phyloP scores from a whole-genome alignment of 768 basidiomycete genomes.

The Panaeolus cyanescens region DNA sequence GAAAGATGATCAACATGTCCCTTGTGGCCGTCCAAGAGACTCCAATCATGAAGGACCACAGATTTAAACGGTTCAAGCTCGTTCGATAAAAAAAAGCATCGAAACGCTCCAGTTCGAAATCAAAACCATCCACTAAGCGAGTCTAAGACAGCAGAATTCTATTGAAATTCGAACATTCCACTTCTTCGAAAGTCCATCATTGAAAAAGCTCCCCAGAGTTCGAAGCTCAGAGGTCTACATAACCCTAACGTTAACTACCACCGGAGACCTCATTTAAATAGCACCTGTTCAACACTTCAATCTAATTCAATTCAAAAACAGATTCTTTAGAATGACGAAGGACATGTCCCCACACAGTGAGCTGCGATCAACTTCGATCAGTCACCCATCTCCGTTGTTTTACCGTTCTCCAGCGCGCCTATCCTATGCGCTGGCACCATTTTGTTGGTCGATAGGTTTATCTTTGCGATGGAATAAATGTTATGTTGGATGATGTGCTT shows the following conservation, averaged over 20 bases:
- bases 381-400: constrained; percentile 1
- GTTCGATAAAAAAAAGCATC: background rate
- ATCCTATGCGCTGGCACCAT: background rate
- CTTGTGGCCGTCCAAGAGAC: background rate
- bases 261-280: background rate
- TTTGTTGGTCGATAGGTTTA: background rate
- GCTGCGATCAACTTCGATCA: background rate
- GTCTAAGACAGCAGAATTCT: background rate
- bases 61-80: background rate
- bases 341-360: background rate
- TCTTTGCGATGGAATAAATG: background rate
- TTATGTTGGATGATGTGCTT: background rate
- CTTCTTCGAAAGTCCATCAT: background rate
- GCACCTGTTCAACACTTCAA: background rate
- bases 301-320: background rate
- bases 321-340: background rate
- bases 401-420: background rate
- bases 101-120: background rate
- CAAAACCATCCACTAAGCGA: background rate
- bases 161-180: background rate
- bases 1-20: background rate
- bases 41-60: background rate
- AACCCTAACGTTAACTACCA: background rate
- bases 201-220: background rate
- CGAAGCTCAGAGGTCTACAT: background rate